Evolutionary conservation across 331 rosid species (phyloP), one percentile per base, ranked within the genome.

Genomic region (Rhamnella rubrinervis): DNA sequence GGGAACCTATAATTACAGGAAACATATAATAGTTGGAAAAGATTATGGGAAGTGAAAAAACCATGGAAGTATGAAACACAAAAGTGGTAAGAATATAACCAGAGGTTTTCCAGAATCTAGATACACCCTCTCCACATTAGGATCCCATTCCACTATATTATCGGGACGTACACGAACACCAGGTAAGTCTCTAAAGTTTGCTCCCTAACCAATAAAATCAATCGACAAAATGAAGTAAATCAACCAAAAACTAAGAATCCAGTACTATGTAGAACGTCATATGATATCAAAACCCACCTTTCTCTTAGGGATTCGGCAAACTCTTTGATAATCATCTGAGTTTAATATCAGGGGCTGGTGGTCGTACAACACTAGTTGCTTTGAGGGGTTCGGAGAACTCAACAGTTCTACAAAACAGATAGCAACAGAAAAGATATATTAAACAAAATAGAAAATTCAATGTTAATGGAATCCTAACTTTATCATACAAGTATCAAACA

Each of bases 91-190:
- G 49, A 44, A 46, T 44, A 50, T 20, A 86, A 88, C 95, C 95
- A 88, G 53, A 12, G 88, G 89, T 71, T 87, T 87, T 40, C 89
- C 89, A 1, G 89, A 84, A 75, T 78, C 75, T 78, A 91, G 72
- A 55, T 73, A 77, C 8, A 71, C 84, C 25, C 97, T 87, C 31
- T 79, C 8, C 6, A 84, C 68, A 6, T 58, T 52, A 14, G 97
- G 97, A 79, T 88, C 92, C 92, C 86, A 86, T 52, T 81, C 87
- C 9, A 88, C 97, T 65, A 26, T 88, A 1, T 86, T 88, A 55
- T 83, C 85, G 0, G 65, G 31, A 4, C 92, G 73, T 18, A 86
- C 89, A 37, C 71, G 87, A 68, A 90, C 97, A 44, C 97, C 95
- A 1, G 90, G 87, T 20, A 90, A 71, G 72, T 90, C 86, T 72